phyloP scores from a whole-genome alignment of 805 yeast genomes.

The Wickerhamomyces hampshirensis region DNA sequence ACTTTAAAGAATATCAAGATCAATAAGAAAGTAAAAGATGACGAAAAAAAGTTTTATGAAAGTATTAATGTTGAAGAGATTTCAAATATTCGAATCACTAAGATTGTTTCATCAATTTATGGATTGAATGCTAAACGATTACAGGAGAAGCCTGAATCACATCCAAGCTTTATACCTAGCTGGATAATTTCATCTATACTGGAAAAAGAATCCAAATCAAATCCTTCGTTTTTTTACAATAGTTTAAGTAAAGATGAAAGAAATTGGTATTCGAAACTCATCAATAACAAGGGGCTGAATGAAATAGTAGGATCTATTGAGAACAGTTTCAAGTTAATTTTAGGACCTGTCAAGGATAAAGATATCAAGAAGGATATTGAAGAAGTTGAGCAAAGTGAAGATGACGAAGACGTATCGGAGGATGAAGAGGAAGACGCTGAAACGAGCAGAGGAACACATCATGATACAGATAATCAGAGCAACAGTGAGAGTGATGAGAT shows the following conservation, averaged over 20 bases:
- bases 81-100: slow-evolving; percentile 19
- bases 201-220: slow-evolving; percentile 27
- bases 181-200: slow-evolving; percentile 24
- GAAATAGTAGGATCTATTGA: slow-evolving; percentile 39
- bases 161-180: slow-evolving; percentile 16
- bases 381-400: slow-evolving; percentile 14
- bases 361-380: slow-evolving; percentile 15
- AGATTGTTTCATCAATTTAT: slow-evolving; percentile 13
- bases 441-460: slow-evolving; percentile 18
- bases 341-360: slow-evolving; percentile 26
- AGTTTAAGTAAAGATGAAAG: slow-evolving; percentile 26
- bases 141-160: not conserved
- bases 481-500: slow-evolving; percentile 23
- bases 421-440: slow-evolving; percentile 20
- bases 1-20: slow-evolving; percentile 13
- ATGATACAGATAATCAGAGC: slow-evolving; percentile 19
- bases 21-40: slow-evolving; percentile 11
- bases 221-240: slow-evolving; percentile 45
- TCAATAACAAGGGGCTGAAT: slow-evolving; percentile 41
- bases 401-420: slow-evolving; percentile 23
- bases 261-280: slow-evolving; percentile 36
- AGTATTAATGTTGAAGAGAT: slow-evolving; percentile 23
- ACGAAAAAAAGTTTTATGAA: slow-evolving; percentile 17
- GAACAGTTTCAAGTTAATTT: slow-evolving; percentile 32
- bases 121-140: slow-evolving; percentile 12